phyloP scores from a whole-genome alignment of 805 yeast species.

The Teunomyces panamensis region DNA sequence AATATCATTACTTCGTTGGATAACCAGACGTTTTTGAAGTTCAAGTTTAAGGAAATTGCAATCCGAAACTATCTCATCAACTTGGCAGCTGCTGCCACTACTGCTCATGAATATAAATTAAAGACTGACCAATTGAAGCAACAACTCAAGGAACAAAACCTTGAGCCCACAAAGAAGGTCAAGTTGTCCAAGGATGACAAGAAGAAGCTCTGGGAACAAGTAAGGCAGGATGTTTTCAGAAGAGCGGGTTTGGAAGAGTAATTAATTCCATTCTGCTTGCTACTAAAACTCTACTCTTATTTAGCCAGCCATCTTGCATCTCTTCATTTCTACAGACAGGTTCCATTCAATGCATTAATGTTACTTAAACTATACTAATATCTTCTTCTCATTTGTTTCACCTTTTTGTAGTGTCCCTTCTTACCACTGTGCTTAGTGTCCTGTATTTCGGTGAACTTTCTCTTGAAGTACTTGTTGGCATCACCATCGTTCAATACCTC shows the following conservation, averaged over 20 bases:
- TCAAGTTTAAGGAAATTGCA: conserved; percentile 44
- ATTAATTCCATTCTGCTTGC: background rate
- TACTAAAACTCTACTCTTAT: too few species aligned
- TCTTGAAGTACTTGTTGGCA: conserved; percentile 73
- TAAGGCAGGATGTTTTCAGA: conserved; percentile 49
- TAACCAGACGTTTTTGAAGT: conserved; percentile 27
- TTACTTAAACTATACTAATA: conserved; percentile 19
- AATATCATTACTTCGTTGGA: conserved; percentile 31
- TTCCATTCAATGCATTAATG: conserved; percentile 4
- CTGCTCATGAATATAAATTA: conserved; percentile 48
- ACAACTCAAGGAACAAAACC: conserved; percentile 15
- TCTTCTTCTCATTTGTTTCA: conserved; percentile 57
- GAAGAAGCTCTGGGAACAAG: conserved; percentile 46
- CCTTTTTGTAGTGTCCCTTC: conserved; percentile 61
- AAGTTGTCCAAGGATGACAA: conserved; percentile 41
- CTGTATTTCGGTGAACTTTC: conserved; percentile 81
- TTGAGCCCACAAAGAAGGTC: conserved; percentile 10
- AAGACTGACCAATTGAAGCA: conserved; percentile 34
- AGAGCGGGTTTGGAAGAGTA: conserved; percentile 43
- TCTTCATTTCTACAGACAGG: conserved; percentile 4
- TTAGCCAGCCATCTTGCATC: background rate
- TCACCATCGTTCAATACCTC: conserved; percentile 75
- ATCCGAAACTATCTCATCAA: conserved; percentile 50
- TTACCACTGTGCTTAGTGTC: conserved; percentile 59
- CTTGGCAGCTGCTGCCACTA: conserved; percentile 53